Evolutionary conservation across 177 flowering plant species (phyloP), one percentile per base, ranked within the genome.

Genomic region (Tripterygium wilfordii): DNA sequence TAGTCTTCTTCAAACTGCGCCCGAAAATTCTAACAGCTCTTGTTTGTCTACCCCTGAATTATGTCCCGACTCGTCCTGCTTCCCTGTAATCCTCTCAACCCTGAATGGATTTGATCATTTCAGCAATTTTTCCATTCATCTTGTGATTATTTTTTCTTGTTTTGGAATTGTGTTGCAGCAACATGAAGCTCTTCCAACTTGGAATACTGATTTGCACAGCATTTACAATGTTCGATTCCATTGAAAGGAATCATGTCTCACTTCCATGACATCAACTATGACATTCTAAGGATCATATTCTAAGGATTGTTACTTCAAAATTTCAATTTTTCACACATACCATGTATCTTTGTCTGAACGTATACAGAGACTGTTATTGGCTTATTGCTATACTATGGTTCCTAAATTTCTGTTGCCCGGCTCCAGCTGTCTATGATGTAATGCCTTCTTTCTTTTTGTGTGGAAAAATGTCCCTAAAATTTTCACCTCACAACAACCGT

Each of bases 111-210:
- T 15, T 5, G 15, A 3, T 14, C 42, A 38, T 33, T 10, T 16
- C 19, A 43, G 6, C 4, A 5, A 15, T 3, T 10, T 13, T 13
- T 1, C 5, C 10, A 1, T n/a, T 9, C 35, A 12, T 39, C 9
- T 17, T 30, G 2, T 42, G 12, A 33, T 17, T n/a, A 16, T 9
- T 22, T 1, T 21, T 15, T 20, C 42, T 20, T 16, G 14, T 7
- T 33, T n/a, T 10, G 10, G 8, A 0, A 16, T 29, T 26, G 8
- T 23, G 5, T 51, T 61, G 64, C 67, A 67, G 71, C 61, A 62
- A n/a, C n/a, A n/a, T n/a, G n/a, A n/a, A 58, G 35, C 42, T 5
- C 72, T 54, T 23, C 42, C 53, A 33, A 20, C 46, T 40, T 58
- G 47, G 64, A 52, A 62, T 8, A 17, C 23, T 21, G 64, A 58